A percentile compares a stretch with the other conserved stretches of the same genome.
Evolutionary conservation across 1,284 basidiomycete species (phyloP).

Genomic region (Phylloporus sp.): DNA sequence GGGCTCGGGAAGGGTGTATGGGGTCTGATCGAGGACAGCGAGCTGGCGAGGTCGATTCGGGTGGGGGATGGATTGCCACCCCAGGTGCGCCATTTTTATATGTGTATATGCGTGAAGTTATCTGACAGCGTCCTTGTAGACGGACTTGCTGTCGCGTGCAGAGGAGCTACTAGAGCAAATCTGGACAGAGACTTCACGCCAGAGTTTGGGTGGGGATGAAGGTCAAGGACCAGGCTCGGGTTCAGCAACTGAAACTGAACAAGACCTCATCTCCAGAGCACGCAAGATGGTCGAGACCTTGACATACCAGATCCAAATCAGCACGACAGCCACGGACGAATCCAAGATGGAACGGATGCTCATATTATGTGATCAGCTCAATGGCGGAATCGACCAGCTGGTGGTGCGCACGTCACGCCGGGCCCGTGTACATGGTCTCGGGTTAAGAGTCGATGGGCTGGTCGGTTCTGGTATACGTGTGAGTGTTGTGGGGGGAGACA

Average conservation of each 20-base stretch:
- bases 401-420: constrained; percentile 41
- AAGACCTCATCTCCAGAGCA: constrained; percentile 55
- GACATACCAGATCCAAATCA: constrained; percentile 58
- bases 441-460: constrained; percentile 37
- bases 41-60: constrained; percentile 73
- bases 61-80: constrained; percentile 57
- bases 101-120: background rate
- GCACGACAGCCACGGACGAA: constrained; percentile 58
- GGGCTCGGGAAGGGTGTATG: constrained; percentile 72
- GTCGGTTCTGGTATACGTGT: background rate
- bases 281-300: constrained; percentile 67
- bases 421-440: constrained; percentile 58
- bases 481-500: constrained; percentile 13
- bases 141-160: constrained; percentile 48
- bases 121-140: constrained; percentile 10
- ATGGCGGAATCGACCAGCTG: constrained; percentile 56
- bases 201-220: background rate
- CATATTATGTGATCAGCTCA: constrained; percentile 75
- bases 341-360: constrained; percentile 71
- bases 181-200: constrained; percentile 35
- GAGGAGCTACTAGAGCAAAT: constrained; percentile 57
- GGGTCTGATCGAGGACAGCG: constrained; percentile 84
- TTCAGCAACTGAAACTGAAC: background rate
- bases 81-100: constrained; percentile 52
- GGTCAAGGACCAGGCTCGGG: background rate